phyloP scores from a whole-genome alignment of 495 filamentous ascomycete species.

The Talaromyces stipitatus region DNA sequence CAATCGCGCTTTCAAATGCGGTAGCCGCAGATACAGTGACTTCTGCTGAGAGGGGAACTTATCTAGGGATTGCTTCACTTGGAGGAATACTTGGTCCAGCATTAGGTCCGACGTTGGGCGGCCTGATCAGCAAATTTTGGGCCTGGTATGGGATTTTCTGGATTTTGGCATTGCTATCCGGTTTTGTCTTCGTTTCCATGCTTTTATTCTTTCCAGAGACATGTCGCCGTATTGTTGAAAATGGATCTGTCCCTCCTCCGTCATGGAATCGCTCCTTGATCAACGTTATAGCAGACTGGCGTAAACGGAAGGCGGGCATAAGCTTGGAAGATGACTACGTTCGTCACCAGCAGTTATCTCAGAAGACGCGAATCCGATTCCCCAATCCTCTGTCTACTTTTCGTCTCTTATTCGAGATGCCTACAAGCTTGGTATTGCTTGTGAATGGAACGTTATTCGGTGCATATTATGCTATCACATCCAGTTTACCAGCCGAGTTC shows the following conservation, averaged over 20 bases:
- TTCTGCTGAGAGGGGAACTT: conserved; percentile 50
- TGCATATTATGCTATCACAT: conserved; percentile 28
- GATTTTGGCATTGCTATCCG: conserved; percentile 29
- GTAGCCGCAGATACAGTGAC: conserved; percentile 56
- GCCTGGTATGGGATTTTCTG: conserved; percentile 39
- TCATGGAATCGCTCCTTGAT: conserved; percentile 27
- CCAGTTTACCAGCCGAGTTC: conserved; percentile 24
- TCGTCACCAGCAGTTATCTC: neutral
- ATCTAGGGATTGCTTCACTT: conserved; percentile 36
- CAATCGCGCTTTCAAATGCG: conserved; percentile 49
- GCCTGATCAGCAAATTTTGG: conserved; percentile 23
- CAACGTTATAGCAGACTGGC: conserved; percentile 18
- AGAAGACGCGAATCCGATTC: conserved; percentile 6
- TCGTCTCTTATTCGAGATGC: conserved; percentile 37
- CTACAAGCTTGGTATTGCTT: conserved; percentile 45
- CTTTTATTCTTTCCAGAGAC: conserved; percentile 60
- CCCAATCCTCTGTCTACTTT: conserved; percentile 23
- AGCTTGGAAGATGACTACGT: conserved; percentile 9
- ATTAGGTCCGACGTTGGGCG: conserved; percentile 36
- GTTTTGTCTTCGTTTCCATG: conserved; percentile 28
- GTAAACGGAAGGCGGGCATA: too few relatives aligned
- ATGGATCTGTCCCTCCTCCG: conserved; percentile 37
- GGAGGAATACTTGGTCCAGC: conserved; percentile 17
- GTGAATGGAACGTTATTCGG: conserved; percentile 30
- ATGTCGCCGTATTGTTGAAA: conserved; percentile 60